Conservation (phyloP, 495 filamentous ascomycete species). For the Daldinia bambusicola region DNA sequence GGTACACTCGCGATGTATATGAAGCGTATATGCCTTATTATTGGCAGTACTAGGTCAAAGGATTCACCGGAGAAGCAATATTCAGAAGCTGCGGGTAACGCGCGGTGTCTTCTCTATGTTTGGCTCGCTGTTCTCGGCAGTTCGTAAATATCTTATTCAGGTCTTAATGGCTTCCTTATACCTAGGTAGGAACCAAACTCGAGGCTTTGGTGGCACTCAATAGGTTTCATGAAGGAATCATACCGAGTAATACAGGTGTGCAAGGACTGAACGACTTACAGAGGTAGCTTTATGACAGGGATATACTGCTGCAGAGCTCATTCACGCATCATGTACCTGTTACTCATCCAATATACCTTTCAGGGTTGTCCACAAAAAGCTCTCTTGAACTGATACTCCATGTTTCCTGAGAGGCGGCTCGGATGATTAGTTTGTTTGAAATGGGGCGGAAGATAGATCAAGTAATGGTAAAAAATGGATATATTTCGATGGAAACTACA, state of each 20-base stretch:
- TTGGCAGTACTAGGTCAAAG: constrained; percentile 3
- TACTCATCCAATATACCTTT: not conserved
- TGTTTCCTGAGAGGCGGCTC: not conserved
- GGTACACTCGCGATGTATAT: constrained; percentile 8
- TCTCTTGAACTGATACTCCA: not conserved
- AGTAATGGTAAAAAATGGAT: not conserved
- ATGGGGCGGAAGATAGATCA: not conserved
- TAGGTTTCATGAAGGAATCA: too few species aligned
- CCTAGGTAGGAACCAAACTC: not conserved
- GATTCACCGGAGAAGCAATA: constrained; percentile 6
- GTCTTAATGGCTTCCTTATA: not conserved
- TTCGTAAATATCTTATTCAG: not conserved
- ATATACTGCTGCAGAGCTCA: not conserved
- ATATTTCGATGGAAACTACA: not conserved
- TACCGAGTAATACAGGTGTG: not conserved
- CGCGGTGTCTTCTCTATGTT: constrained; percentile 12
- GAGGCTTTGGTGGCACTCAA: constrained; percentile 3
- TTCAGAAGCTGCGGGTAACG: constrained; percentile 3
- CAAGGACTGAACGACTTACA: not conserved
- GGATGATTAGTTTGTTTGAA: not conserved
- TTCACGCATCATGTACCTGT: not conserved
- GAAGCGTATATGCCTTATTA: constrained; percentile 13
- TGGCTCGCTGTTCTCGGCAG: constrained; percentile 10
- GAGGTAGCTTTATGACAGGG: not conserved
- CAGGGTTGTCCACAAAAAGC: not conserved